These are phyloP conservation scores for Pezicula carpinea DNA, from an alignment of 2,329 filamentous ascomycete species.

Conservation along the genomic window DNA sequence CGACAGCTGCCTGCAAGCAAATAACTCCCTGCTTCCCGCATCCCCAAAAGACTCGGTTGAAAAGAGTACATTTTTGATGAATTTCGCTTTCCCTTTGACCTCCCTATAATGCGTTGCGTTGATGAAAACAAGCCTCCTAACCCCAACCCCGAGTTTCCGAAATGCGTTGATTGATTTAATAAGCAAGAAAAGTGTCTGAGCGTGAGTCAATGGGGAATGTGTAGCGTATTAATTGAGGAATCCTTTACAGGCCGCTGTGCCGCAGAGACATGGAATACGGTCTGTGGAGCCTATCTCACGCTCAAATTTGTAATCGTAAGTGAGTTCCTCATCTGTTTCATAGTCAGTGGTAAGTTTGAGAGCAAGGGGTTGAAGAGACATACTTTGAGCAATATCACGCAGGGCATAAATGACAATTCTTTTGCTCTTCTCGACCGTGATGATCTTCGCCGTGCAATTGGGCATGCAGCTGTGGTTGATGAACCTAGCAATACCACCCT, in stretches of 20 bases:
- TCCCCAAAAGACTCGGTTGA: constrained; percentile 23
- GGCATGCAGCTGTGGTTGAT: constrained; percentile 99
- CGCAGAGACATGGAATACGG: constrained; percentile 94
- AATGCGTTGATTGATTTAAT: neutral
- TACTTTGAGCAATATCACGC: constrained; percentile 91
- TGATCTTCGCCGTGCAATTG: constrained; percentile 98
- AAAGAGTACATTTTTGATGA: constrained; percentile 25
- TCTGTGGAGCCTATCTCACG: constrained; percentile 92
- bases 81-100: constrained; percentile 14
- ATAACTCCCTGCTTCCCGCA: no score
- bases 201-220: constrained; percentile 1
- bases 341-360: constrained; percentile 13
- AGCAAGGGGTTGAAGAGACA: constrained; percentile 35
- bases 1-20: no score
- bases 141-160: neutral
- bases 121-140: constrained; percentile 9
- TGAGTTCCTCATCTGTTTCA: constrained; percentile 85
- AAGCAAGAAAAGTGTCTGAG: neutral
- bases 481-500: constrained; percentile 94
- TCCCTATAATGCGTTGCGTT: constrained; percentile 9
- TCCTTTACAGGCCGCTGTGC: constrained; percentile 93
- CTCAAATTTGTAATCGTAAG: constrained; percentile 99
- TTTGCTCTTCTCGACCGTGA: constrained; percentile 96
- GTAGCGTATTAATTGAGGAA: constrained; percentile 79
- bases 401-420: constrained; percentile 98